Evolutionary conservation across 1,139 yeast genomes (phyloP).

Genomic region (Waltiozyma sp.): DNA sequence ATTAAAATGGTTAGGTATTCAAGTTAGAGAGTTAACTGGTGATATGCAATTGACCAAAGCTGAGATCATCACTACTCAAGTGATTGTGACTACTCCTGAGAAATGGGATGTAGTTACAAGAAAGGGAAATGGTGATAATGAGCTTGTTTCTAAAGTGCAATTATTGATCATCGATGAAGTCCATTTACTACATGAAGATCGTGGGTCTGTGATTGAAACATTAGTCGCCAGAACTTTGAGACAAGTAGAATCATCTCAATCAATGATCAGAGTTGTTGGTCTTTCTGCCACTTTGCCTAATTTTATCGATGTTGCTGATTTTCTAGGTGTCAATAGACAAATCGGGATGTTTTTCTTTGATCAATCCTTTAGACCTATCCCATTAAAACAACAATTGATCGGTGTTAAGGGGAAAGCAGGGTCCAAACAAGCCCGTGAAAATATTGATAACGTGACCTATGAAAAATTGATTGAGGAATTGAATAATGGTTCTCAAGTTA

Average conservation of each 20-base stretch:
- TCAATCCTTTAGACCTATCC: conserved; percentile 88
- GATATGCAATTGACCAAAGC: conserved; percentile 88
- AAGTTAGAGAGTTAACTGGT: conserved; percentile 87
- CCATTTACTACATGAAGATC: conserved; percentile 90
- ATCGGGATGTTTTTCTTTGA: conserved; percentile 93
- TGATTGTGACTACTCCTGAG: conserved; percentile 94
- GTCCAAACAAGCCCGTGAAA: conserved; percentile 59
- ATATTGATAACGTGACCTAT: conserved; percentile 67
- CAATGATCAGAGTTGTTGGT: conserved; percentile 93
- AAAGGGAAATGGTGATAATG: conserved; percentile 71
- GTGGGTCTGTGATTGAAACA: conserved; percentile 96
- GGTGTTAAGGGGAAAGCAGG: conserved; percentile 88
- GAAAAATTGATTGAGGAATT: conserved; percentile 65
- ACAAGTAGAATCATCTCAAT: conserved; percentile 88
- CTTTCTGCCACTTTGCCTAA: conserved; percentile 94
- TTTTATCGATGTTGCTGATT: conserved; percentile 89
- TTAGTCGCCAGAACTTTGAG: conserved; percentile 90
- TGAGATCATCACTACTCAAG: conserved; percentile 77
- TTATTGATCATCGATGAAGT: conserved; percentile 90
- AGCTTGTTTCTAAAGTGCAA: conserved; percentile 75
- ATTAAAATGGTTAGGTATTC: conserved; percentile 73
- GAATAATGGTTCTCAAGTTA: conserved; percentile 71
- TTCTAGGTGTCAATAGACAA: conserved; percentile 79
- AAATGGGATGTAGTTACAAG: conserved; percentile 99
- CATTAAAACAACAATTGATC: conserved; percentile 74